Percentiles rank a stretch among this genome's conserved stretches.
Evolutionary conservation across 768 basidiomycete genomes (phyloP).

Genomic region (Lentinus brumalis): DNA sequence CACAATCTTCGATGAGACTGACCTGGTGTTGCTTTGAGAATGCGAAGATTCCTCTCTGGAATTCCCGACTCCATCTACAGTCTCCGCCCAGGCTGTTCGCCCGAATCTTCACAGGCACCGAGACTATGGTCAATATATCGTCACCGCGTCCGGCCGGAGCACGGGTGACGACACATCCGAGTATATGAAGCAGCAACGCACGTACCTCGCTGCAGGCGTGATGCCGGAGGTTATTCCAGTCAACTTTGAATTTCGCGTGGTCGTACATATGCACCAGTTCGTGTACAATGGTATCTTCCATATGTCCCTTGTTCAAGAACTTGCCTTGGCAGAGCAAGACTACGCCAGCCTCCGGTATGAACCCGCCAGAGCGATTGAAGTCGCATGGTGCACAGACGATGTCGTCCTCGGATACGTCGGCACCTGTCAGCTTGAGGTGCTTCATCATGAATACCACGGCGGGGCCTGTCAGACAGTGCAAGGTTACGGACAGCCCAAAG

Average conservation of each 20-base stretch:
- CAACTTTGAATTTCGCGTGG: conserved; percentile 90
- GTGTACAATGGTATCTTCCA: conserved; percentile 93
- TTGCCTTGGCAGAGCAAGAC: conserved; percentile 86
- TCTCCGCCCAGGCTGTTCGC: conserved; percentile 94
- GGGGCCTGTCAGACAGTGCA: conserved; percentile 57
- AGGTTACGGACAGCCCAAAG: background rate
- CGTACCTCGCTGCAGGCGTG: conserved; percentile 96
- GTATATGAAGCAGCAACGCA: conserved; percentile 5
- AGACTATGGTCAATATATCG: background rate
- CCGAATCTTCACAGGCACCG: conserved; percentile 65
- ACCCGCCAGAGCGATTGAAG: conserved; percentile 73
- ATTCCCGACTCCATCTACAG: conserved; percentile 83
- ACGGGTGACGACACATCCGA: background rate
- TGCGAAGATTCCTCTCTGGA: conserved; percentile 70
- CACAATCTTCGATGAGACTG: conserved; percentile 24
- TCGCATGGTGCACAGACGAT: conserved; percentile 88
- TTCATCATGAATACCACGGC: conserved; percentile 89
- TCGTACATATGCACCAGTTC: conserved; percentile 97
- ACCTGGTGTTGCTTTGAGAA: conserved; percentile 97
- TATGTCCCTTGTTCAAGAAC: conserved; percentile 78
- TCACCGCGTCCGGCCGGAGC: conserved; percentile 5
- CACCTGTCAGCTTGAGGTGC: conserved; percentile 78
- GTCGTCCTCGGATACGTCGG: conserved; percentile 67
- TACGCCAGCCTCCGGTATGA: conserved; percentile 73
- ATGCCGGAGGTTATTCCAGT: conserved; percentile 88